A percentile compares a stretch with the other conserved stretches of the same genome.
phyloP scores from a whole-genome alignment of 495 filamentous ascomycete species.

The Pyrenopolyporus hunteri region DNA sequence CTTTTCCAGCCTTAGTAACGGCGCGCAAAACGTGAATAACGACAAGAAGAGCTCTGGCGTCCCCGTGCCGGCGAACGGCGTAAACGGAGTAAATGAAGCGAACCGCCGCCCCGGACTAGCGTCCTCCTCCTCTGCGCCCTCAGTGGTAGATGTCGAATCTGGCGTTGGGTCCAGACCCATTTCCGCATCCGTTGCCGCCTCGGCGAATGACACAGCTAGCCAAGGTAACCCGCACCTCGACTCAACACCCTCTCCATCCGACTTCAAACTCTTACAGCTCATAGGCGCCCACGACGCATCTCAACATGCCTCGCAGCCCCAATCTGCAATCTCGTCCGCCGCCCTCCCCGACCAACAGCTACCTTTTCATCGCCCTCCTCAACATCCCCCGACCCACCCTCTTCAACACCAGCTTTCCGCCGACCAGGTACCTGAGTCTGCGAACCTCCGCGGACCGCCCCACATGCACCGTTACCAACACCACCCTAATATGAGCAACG shows the following conservation, averaged over 20 bases:
- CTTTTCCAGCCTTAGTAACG: constrained; percentile 8
- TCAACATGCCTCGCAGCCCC: constrained; percentile 29
- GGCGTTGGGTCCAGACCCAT: constrained; percentile 4
- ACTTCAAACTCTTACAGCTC: constrained; percentile 31
- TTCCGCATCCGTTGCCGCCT: constrained; percentile 9
- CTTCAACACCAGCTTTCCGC: constrained; percentile 21
- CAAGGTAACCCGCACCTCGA: constrained; percentile 30
- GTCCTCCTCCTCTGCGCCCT: neutral
- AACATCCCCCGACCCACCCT: constrained; percentile 16
- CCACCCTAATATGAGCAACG: constrained; percentile 50
- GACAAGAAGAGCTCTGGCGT: neutral
- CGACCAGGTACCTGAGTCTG: constrained; percentile 24
- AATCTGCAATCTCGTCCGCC: constrained; percentile 24
- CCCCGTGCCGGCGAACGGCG: neutral
- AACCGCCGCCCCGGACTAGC: neutral
- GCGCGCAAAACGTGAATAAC: neutral
- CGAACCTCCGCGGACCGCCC: constrained; percentile 29
- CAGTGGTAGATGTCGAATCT: constrained; percentile 3
- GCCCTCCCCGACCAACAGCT: constrained; percentile 17
- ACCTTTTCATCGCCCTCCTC: constrained; percentile 5
- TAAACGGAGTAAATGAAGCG: constrained; percentile 2
- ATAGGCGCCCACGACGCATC: constrained; percentile 32
- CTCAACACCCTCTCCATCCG: constrained; percentile 1
- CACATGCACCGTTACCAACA: constrained; percentile 38
- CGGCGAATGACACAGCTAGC: constrained; percentile 11